Evolutionary conservation across 768 basidiomycete species (phyloP), one percentile per base, ranked within the genome.

Genomic region (Pleurotus tuber-regium): DNA sequence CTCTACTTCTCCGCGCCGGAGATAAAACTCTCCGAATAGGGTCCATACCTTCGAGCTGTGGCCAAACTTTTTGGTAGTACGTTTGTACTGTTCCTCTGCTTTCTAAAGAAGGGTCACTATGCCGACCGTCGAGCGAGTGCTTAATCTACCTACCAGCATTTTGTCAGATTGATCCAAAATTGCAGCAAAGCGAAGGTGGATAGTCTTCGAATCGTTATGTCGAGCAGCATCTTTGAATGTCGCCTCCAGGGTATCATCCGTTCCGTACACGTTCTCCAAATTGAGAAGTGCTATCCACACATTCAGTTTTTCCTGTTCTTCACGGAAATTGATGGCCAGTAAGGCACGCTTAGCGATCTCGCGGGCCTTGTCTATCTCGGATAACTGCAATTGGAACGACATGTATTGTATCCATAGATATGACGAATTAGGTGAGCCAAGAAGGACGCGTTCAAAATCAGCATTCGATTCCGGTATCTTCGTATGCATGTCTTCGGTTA

Each of bases 321-420:
- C 97, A 36, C 96, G 82, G 75, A 96, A 98, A 63, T 79, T 88
- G 70, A 99, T 98, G 9, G 86, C 87, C 54, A 81, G 75, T 39
- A 98, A 74, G 4, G 94, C 96, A 19, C 91, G 83, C 48, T 82
- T 79, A 41, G 85, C 95, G 46, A 94, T 85, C 64, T 89, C 86
- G 38, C 93, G 81, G 11, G 96, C 97, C 68, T 95, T 97, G 61
- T 94, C 95, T 50, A 97, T 74, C 69, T 99, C 96, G 25, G 95
- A 92, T n/a, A 99, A 80, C 58, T 93, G 93, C 9, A 98, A 75
- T 61, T 95, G 92, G 82, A 98, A 96, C 7, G 97, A 96, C 93
- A 99, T 98, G 67, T 94, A 99, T 66, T 98, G 95, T 53, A 99
- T 86, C 97, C 97, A 99, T 28, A 98, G 78, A 70, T 89, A 97